phyloP scores from a whole-genome alignment of 768 basidiomycete species.

The Pleurotus sapidus region DNA sequence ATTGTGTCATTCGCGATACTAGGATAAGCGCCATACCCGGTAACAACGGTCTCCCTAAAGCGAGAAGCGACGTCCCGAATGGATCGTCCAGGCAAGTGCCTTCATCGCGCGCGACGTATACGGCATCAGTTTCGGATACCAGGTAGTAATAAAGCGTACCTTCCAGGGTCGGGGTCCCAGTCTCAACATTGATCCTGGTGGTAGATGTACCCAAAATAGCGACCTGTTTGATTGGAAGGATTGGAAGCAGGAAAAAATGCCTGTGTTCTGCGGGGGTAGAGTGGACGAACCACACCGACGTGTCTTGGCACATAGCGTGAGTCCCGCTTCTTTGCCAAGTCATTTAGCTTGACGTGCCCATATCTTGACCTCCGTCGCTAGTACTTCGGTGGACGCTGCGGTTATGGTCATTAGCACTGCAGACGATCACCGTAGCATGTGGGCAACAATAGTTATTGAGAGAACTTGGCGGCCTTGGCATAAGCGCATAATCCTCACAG shows the following conservation, averaged over 20 bases:
- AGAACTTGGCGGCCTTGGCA: neutral
- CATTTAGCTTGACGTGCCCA: neutral
- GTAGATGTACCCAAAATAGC: slow-evolving; percentile 3
- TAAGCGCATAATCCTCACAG: too few relatives aligned
- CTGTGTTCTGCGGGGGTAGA: slow-evolving; percentile 2
- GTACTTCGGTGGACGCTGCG: neutral
- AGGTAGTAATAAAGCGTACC: neutral
- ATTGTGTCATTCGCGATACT: neutral
- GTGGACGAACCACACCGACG: slow-evolving; percentile 2
- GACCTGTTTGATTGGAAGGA: neutral
- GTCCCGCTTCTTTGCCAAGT: neutral
- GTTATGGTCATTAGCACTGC: too few relatives aligned
- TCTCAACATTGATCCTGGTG: neutral
- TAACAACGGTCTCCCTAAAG: neutral
- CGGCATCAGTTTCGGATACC: too few relatives aligned
- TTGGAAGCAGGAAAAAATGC: neutral
- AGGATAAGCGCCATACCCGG: neutral
- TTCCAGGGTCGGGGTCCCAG: slow-evolving; percentile 5
- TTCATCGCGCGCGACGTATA: too few relatives aligned
- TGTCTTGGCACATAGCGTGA: neutral
- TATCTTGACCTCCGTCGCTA: neutral
- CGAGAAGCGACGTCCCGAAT: slow-evolving; percentile 4
- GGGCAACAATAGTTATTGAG: neutral
- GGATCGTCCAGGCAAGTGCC: neutral
- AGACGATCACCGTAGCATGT: neutral